Base-by-base conservation (phyloP, 345 rosid genomes). In the Corymbia maculata region DNA sequence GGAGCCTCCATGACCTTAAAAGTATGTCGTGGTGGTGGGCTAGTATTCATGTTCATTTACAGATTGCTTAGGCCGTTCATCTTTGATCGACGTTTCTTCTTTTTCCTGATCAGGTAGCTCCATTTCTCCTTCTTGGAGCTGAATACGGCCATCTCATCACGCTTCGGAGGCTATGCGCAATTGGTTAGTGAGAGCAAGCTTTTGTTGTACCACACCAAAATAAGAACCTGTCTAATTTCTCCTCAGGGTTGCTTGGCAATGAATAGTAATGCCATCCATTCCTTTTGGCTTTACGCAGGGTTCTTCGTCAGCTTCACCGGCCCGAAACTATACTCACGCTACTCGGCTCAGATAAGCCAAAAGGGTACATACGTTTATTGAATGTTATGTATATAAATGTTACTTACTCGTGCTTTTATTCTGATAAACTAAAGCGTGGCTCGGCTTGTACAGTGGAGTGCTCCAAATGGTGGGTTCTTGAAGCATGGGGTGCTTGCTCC, bases 1-100 rank as follows among this genome's bases (percentile, higher is more conserved):
- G 52, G 99, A 98, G 89, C 99, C 99, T 94, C 95, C 51, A 96
- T 90, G 96, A 98, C 99, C 89, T 97, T 98, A 86, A 96, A 95
- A 91, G 99, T 98, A 75, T 12, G 84, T 75, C 49, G 22, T 75
- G 93, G 6, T 75, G 93, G 89, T 59, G 57, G 51, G 26, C 79
- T 53, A 53, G 47, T 45, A 51, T 59, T 57, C 85, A 10, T 70
- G 50, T 13, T 87, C 9, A 13, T 61, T 26, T 17, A 11, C 42
- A 32, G 53, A 15, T 51, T 30, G 53, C 52, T 80, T 11, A 86
- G 89, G 64, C 85, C 24, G 36, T 22, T 64, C 21, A 19, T 51
- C 59, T 14, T 87, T 70, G n/a, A 51, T 82, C 52, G 42, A 1
- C 13, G 66, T 57, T 28, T 45, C 32, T 68, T 51, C 51, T 90